phyloP scores from a whole-genome alignment of 495 filamentous ascomycete genomes.

The Hypomontagnella submonticulosa region DNA sequence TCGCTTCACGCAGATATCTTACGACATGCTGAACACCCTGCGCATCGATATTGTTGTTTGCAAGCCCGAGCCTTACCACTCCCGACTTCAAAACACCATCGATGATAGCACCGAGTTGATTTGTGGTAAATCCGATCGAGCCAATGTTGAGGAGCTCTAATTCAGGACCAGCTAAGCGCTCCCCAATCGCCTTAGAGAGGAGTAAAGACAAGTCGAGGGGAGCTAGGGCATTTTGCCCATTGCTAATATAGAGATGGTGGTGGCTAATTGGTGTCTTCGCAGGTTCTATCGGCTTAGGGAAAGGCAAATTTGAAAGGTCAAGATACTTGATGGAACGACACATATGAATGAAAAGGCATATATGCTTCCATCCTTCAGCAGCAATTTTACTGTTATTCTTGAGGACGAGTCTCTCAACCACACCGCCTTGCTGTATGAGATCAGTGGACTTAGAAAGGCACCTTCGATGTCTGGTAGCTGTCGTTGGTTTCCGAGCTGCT shows the following conservation, averaged over 20 bases:
- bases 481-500: constrained; percentile 73
- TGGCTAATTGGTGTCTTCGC: constrained; percentile 36
- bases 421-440: constrained; percentile 64
- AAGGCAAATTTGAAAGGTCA: constrained; percentile 86
- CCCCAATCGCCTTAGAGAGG: constrained; percentile 77
- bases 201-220: constrained; percentile 54
- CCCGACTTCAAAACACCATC: constrained; percentile 80
- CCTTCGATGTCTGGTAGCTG: constrained; percentile 56
- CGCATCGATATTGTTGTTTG: constrained; percentile 78
- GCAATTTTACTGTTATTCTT: constrained; percentile 89
- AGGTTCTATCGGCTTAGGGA: constrained; percentile 64
- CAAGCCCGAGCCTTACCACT: constrained; percentile 80
- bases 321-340: constrained; percentile 86
- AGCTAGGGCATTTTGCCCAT: constrained; percentile 27
- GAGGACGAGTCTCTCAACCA: constrained; percentile 87
- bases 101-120: constrained; percentile 76
- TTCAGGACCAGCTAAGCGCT: constrained; percentile 76
- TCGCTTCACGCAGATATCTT: constrained; percentile 74
- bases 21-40: constrained; percentile 80
- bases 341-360: constrained; percentile 89
- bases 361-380: constrained; percentile 88
- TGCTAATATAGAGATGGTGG: constrained; percentile 33
- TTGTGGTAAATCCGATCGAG: constrained; percentile 75
- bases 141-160: constrained; percentile 88
- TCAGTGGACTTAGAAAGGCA: constrained; percentile 47